Evolutionary conservation across 2,329 filamentous ascomycete species (phyloP).

Genomic region (Xylariaceae sp.): DNA sequence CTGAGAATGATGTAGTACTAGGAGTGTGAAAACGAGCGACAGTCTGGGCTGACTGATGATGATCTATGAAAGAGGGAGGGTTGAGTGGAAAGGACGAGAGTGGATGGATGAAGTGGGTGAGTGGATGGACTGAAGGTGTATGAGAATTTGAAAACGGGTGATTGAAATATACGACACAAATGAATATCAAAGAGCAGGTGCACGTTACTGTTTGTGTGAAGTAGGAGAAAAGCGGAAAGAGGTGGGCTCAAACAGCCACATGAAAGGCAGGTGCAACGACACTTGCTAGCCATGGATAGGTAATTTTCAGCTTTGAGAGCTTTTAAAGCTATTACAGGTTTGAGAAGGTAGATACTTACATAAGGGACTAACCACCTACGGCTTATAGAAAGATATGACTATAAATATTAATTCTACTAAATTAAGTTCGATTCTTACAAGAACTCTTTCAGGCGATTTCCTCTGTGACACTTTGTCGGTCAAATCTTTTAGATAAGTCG

Average conservation of each 20-base stretch:
- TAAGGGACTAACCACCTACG: too few species aligned
- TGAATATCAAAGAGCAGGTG: conserved; percentile 6
- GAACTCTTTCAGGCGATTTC: too few species aligned
- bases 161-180: neutral
- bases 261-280: conserved; percentile 1
- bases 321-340: too few species aligned
- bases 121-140: neutral
- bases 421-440: too few species aligned
- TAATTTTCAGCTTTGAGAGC: too few species aligned
- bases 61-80: neutral
- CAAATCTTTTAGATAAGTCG: too few species aligned
- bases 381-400: too few species aligned
- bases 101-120: neutral
- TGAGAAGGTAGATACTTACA: too few species aligned
- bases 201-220: neutral
- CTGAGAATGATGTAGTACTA: conserved; percentile 11
- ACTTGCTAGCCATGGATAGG: too few species aligned
- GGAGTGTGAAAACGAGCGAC: conserved; percentile 6
- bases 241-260: neutral
- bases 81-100: neutral
- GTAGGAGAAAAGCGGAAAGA: conserved; percentile 8
- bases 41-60: neutral
- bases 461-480: too few species aligned
- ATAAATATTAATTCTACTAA: too few species aligned
- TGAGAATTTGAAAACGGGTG: neutral